Base-by-base conservation (phyloP, 2,329 filamentous ascomycete species). In the Rutstroemia sp. region DNA sequence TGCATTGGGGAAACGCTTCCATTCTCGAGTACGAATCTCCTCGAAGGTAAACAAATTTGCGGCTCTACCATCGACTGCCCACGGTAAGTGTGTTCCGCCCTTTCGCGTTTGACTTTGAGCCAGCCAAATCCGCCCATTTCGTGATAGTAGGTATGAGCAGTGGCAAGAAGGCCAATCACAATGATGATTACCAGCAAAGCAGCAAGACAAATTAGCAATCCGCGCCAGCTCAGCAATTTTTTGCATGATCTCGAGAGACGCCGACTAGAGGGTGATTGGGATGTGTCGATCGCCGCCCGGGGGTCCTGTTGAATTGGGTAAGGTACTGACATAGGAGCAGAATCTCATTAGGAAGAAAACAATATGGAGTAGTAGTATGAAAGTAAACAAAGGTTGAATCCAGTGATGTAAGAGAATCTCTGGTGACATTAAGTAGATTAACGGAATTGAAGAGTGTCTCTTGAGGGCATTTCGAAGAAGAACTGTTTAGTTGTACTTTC, bases 121-220 rank as follows among this genome's bases (percentile, higher is more conserved):
- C 57, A 67, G 2, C 64, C 64, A 45, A 64, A 63, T 2, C 64
- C 65, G 44, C 64, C 63, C 30, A 64, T 59, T 21, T 61, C 51
- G 23, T 60, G 54, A 48, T 64, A 68, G 42, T 65, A 64, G 25
- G 60, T 45, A 46, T 68, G 66, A 17, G 61, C 55, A 34, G 51
- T 59, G 53, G 63, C 64, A 14, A 66, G 6, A 12, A 68, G 57
- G 8, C 66, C 63, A 30, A 64, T 40, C 21, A 62, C 48, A 51
- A 65, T 65, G 17, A 60, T 51, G 7, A 55, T 39, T 9, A 65
- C 17, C 14, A 63, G 46, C 7, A 63, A 9, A 23, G 60, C 25
- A 4, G 58, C 60, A n/a, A 65, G 49, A 9, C 50, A 34, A 12
- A 48, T 48, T 1, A 67, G 57, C 47, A 59, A 63, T 23, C 51